Evolutionary conservation across 148 eudicot genomes (phyloP).

Genomic region (Rhododendron griersonianum): DNA sequence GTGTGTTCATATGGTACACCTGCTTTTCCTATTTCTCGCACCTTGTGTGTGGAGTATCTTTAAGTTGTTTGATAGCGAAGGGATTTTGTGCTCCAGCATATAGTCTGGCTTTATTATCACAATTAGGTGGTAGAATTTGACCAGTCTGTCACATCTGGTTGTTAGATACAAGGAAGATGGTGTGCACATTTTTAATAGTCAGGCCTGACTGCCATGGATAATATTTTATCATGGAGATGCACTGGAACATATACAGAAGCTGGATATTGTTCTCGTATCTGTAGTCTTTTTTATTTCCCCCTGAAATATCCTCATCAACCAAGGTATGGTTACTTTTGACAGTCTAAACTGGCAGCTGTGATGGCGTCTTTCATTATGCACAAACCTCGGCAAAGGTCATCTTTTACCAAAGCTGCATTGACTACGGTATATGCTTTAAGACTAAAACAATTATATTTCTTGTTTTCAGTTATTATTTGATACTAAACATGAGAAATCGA

Average conservation of each 20-base stretch:
- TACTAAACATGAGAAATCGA: not conserved
- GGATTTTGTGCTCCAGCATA: not conserved
- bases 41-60: not conserved
- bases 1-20: not conserved
- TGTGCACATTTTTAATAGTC: not conserved
- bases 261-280: not conserved
- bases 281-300: not conserved
- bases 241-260: too few species aligned
- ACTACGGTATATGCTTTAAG: conserved; percentile 53
- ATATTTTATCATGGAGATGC: not conserved
- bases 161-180: not conserved
- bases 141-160: not conserved
- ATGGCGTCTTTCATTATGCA: conserved; percentile 91
- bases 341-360: conserved; percentile 81
- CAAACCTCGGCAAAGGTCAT: conserved; percentile 73
- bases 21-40: not conserved
- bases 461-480: not conserved
- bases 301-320: not conserved
- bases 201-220: not conserved
- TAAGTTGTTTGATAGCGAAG: not conserved
- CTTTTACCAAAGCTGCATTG: conserved; percentile 70
- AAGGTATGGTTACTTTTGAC: conserved; percentile 14
- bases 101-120: not conserved
- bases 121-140: not conserved
- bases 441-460: not conserved